These are phyloP conservation scores for Calcarisporium arbuscula DNA, from an alignment of 2,329 filamentous ascomycete species.

Conservation along the genomic window DNA sequence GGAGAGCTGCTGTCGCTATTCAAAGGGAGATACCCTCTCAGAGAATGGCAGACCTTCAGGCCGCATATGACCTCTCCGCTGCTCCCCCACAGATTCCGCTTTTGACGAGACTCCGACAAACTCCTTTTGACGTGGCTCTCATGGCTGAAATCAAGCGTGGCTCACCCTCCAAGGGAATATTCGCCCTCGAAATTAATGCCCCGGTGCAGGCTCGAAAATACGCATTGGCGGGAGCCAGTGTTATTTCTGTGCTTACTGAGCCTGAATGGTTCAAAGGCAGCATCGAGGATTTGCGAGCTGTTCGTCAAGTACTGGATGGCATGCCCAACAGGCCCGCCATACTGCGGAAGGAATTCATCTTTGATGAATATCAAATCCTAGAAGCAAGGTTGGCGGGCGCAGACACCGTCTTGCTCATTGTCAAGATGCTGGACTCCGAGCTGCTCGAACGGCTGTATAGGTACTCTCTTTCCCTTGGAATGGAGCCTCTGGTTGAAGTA, in stretches of 20 bases:
- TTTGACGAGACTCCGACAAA: slow-evolving; percentile 69
- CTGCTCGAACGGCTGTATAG: slow-evolving; percentile 73
- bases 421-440: slow-evolving; percentile 87
- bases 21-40: slow-evolving; percentile 86
- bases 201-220: slow-evolving; percentile 88
- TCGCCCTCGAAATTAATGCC: slow-evolving; percentile 80
- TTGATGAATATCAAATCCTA: slow-evolving; percentile 96
- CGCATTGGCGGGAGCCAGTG: slow-evolving; percentile 87
- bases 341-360: slow-evolving; percentile 93
- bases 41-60: slow-evolving; percentile 75
- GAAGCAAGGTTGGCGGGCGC: slow-evolving; percentile 90
- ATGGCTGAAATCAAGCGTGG: slow-evolving; percentile 98
- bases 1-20: slow-evolving; percentile 65
- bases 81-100: slow-evolving; percentile 81
- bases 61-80: slow-evolving; percentile 75
- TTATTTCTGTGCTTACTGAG: slow-evolving; percentile 97
- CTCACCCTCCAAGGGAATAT: slow-evolving; percentile 93
- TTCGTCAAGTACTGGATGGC: slow-evolving; percentile 80
- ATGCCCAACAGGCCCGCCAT: slow-evolving; percentile 92
- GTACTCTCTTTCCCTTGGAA: slow-evolving; percentile 84
- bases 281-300: slow-evolving; percentile 84
- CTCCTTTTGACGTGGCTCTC: slow-evolving; percentile 80
- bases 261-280: slow-evolving; percentile 99
- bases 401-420: slow-evolving; percentile 90
- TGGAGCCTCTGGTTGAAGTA: slow-evolving; percentile 97